phyloP scores from a whole-genome alignment of 139 green algal genomes.

The Chlorella sp. region DNA sequence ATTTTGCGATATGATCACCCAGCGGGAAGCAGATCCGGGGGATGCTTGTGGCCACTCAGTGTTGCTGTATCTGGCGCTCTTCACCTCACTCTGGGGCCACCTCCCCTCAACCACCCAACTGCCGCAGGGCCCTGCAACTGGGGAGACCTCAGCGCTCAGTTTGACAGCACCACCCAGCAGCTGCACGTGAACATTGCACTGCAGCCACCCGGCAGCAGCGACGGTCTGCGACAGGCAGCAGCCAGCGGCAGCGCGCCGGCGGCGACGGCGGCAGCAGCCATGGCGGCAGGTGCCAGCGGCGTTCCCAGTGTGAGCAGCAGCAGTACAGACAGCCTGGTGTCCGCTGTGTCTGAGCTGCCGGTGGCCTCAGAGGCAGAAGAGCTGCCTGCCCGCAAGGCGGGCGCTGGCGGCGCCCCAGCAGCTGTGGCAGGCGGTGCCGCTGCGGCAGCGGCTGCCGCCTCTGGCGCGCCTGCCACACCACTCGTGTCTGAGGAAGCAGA shows the following conservation, averaged over 20 bases:
- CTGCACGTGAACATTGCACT: slow-evolving; percentile 11
- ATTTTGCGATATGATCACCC: no score
- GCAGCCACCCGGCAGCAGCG: background rate
- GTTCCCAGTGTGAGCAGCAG: background rate
- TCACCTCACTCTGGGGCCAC: no score
- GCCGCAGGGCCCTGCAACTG: slow-evolving; percentile 20
- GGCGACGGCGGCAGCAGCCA: background rate
- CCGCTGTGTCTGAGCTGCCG: background rate
- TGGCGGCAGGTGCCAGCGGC: background rate
- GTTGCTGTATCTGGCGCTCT: background rate
- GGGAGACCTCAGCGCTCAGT: background rate
- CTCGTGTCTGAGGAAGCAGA: background rate
- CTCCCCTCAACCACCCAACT: background rate
- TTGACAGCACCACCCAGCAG: background rate
- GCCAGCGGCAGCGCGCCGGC: background rate
- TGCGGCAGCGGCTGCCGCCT: background rate
- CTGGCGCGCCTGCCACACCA: background rate
- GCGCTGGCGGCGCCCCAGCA: background rate
- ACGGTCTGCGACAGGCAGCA: background rate
- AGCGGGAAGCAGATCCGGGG: no score
- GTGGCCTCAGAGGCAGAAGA: background rate
- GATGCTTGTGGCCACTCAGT: no score
- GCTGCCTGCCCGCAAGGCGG: no score
- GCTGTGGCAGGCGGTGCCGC: background rate
- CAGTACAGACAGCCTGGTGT: background rate